These are phyloP conservation scores for Anisogramma anomala DNA, from an alignment of 2,329 filamentous ascomycete genomes.

Conservation along the genomic window DNA sequence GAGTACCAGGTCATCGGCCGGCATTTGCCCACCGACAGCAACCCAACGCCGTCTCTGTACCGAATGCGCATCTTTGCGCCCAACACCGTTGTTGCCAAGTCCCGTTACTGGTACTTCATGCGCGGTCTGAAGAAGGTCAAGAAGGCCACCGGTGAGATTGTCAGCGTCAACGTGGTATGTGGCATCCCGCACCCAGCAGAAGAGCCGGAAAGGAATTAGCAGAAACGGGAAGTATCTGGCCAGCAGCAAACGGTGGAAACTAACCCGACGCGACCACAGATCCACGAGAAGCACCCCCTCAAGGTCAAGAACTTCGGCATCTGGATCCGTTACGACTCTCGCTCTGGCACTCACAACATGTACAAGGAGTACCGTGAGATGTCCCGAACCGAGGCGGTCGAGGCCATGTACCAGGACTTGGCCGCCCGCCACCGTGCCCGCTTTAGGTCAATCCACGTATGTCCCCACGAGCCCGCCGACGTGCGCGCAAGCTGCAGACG, in stretches of 20 bases:
- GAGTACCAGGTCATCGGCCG: slow-evolving; percentile 99
- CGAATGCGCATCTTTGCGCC: slow-evolving; percentile 99
- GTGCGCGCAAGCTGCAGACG: not conserved
- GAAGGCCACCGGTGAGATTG: slow-evolving; percentile 99
- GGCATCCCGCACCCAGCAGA: slow-evolving; percentile 4
- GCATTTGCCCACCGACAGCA: slow-evolving; percentile 94
- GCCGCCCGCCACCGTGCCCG: slow-evolving; percentile 95
- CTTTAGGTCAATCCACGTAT: slow-evolving; percentile 97
- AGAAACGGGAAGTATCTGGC: no score
- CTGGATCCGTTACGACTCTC: slow-evolving; percentile 99
- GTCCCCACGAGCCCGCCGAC: slow-evolving; percentile 27
- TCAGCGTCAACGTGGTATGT: slow-evolving; percentile 88
- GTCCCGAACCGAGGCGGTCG: slow-evolving; percentile 87
- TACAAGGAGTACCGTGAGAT: slow-evolving; percentile 99
- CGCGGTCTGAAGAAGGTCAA: slow-evolving; percentile 99
- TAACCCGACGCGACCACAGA: slow-evolving; percentile 40
- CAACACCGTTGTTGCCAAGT: slow-evolving; percentile 97
- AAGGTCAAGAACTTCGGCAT: slow-evolving; percentile 99
- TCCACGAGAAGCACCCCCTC: slow-evolving; percentile 95
- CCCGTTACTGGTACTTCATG: slow-evolving; percentile 99
- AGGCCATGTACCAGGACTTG: slow-evolving; percentile 99
- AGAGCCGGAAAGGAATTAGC: not conserved
- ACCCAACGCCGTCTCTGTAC: slow-evolving; percentile 97
- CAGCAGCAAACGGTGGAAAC: slow-evolving; percentile 1
- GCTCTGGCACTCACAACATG: slow-evolving; percentile 99